Percentiles rank a stretch among this genome's conserved stretches.
These are phyloP conservation scores for Trypanosomatidae sp. DNA, from an alignment of 208 protist genomes.

Conservation along the genomic window DNA sequence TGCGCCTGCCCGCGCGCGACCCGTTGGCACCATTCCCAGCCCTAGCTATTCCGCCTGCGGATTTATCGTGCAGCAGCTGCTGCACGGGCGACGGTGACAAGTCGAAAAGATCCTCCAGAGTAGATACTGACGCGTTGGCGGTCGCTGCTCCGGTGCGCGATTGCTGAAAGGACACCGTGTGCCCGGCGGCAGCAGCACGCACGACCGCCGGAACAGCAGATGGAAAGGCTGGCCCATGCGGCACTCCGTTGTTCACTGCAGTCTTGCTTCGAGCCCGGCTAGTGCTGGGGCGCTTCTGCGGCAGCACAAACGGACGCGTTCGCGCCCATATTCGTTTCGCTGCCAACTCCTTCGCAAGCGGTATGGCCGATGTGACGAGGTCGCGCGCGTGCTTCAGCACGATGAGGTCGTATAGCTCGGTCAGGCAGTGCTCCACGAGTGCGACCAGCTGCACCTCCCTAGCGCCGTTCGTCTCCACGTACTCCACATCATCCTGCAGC, in stretches of 20 bases:
- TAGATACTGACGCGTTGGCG: neutral
- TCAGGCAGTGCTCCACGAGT: constrained; percentile 79
- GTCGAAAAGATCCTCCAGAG: constrained; percentile 18
- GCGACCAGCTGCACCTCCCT: constrained; percentile 51
- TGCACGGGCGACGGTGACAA: constrained; percentile 2
- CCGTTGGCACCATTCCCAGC: neutral
- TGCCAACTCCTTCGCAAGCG: constrained; percentile 82
- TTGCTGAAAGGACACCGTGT: neutral
- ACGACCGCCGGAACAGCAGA: neutral
- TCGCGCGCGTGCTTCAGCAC: constrained; percentile 59
- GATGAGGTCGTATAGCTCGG: constrained; percentile 87
- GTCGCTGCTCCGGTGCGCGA: neutral
- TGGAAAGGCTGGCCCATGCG: neutral
- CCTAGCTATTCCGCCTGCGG: neutral
- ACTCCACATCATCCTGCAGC: constrained; percentile 60
- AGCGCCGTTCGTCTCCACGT: constrained; percentile 68
- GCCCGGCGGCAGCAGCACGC: neutral
- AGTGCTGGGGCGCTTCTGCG: constrained; percentile 10
- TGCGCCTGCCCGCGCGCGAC: neutral
- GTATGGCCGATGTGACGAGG: constrained; percentile 47
- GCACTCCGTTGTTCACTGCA: neutral
- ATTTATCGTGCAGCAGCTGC: neutral
- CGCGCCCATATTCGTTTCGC: constrained; percentile 49
- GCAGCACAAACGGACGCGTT: constrained; percentile 22
- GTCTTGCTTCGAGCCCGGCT: neutral